Percentiles rank a stretch among this genome's conserved stretches.
Conservation (phyloP, 2,329 filamentous ascomycete genomes). For the Tolypocladium amazonense region DNA sequence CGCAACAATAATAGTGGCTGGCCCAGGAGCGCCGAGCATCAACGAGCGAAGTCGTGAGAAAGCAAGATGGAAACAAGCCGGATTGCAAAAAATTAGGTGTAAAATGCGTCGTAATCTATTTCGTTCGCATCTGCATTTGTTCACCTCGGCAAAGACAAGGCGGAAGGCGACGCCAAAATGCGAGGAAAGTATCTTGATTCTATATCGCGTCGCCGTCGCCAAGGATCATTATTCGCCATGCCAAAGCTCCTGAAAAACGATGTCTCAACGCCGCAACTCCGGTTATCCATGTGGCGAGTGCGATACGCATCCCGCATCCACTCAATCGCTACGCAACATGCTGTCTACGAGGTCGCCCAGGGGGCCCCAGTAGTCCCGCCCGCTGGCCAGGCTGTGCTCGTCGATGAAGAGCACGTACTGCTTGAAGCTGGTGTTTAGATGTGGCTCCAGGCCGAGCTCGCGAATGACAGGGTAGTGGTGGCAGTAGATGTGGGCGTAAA, state of each 20-base stretch:
- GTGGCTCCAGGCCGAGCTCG: constrained; percentile 88
- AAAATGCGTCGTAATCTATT: background rate
- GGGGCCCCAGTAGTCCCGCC: constrained; percentile 96
- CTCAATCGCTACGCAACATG: constrained; percentile 86
- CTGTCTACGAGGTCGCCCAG: constrained; percentile 93
- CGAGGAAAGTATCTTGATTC: background rate
- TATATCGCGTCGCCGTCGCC: background rate
- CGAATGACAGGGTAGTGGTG: constrained; percentile 97
- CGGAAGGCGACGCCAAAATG: background rate
- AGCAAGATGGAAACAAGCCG: background rate
- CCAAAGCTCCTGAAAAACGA: background rate
- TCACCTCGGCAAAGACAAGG: background rate
- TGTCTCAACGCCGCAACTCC: constrained; percentile 12
- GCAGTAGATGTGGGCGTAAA: constrained; percentile 99
- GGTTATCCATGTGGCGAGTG: constrained; percentile 3
- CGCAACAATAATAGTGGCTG: background rate
- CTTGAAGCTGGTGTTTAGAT: constrained; percentile 99
- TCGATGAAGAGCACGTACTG: constrained; percentile 98
- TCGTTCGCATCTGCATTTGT: background rate
- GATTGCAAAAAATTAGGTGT: background rate
- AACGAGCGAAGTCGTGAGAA: background rate
- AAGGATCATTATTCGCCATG: background rate
- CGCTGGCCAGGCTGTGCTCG: constrained; percentile 84
- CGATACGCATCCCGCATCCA: background rate
- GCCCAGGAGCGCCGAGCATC: background rate